A percentile compares a stretch with the other conserved stretches of the same genome.
These are phyloP conservation scores for Emergomyces pasteurianus DNA, from an alignment of 2,329 filamentous ascomycete species.

Conservation along the genomic window DNA sequence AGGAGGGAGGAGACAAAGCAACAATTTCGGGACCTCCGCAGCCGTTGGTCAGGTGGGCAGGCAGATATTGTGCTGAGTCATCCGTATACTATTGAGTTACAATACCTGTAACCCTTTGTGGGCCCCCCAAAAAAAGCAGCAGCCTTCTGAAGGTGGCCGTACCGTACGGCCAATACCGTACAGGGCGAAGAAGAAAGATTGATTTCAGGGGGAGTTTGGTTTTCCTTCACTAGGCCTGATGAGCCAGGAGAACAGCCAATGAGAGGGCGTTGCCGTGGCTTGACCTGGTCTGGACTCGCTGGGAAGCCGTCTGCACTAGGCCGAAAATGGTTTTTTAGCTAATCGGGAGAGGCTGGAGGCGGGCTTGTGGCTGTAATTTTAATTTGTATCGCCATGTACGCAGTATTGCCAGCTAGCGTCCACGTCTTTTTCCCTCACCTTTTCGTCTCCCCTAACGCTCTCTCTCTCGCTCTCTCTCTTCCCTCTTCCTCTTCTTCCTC, in stretches of 20 bases:
- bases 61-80: neutral
- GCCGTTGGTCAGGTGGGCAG: neutral
- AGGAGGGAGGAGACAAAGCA: too few species aligned
- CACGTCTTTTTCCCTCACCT: too few species aligned
- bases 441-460: too few species aligned
- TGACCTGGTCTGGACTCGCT: neutral
- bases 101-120: too few species aligned
- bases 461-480: neutral
- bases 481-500: constrained; percentile 1
- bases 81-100: too few species aligned
- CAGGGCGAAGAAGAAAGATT: neutral
- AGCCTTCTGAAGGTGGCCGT: neutral
- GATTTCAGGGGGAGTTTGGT: neutral
- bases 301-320: neutral
- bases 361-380: neutral
- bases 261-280: neutral
- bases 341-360: neutral
- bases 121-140: too few species aligned
- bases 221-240: neutral
- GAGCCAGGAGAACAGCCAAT: neutral
- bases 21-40: too few species aligned
- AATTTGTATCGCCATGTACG: neutral
- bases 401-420: too few species aligned
- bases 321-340: neutral
- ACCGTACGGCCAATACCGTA: neutral